Base-by-base conservation (phyloP, 176 grass and related monocot genomes). In the Phragmites australis region DNA sequence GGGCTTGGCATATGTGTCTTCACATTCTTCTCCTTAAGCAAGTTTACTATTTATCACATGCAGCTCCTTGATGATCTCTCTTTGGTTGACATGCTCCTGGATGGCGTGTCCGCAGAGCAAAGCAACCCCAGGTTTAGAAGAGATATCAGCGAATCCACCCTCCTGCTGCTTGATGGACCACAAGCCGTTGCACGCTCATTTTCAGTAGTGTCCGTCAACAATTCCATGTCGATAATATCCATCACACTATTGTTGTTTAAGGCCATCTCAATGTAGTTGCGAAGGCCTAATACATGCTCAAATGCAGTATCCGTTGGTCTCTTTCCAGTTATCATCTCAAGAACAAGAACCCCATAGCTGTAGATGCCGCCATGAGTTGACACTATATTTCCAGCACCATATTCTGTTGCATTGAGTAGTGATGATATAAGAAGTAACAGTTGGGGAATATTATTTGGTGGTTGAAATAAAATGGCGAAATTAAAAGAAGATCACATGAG, bases 301-400 rank as follows among this genome's bases (percentile, higher is more conserved):
- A 83, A 90, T 27, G 34, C 41, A 9, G 49, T 23, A 30, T 78
- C 78, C 0, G 83, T 90, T 13, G 83, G 88, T 2, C 72, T 53
- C 54, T 30, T 86, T 46, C 78, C 77, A 0, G 75, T 89, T 32
- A 77, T 1, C 82, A 72, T 85, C 41, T 89, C 82, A 23, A 85
- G 44, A 54, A 81, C 7, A 26, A 89, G 60, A 50, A 85, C 45
- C 12, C 87, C 82, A 5, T 70, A 85, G 54, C 87, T 89, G 9
- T 89, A 89, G 5, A 82, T 76, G 49, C 76, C 87, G 31, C 70
- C 82, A 13, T 71, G 70, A 8, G 62, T 71, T 47, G 82, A 85
- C 21, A 89, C 78, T 44, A 50, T 22, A 48, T 53, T 75, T 37
- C 82, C 82, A 26, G 48, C 48, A 65, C 62, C 78, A 48, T 86